Evolutionary conservation across 139 green algal genomes (phyloP).

Genomic region (Closterium sp.): DNA sequence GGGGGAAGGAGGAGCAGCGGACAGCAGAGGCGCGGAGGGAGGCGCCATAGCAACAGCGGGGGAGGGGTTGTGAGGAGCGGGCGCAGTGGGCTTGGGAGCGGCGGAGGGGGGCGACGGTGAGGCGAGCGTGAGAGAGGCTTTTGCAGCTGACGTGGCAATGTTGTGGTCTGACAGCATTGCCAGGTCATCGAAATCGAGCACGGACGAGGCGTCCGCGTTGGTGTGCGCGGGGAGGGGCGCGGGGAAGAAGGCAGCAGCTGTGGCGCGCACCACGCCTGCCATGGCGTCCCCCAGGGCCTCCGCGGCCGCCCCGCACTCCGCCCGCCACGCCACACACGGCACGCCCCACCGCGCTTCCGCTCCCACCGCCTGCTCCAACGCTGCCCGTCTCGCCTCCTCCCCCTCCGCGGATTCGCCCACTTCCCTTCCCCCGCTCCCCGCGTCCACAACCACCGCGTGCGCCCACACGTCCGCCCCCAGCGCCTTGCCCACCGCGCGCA

Average conservation of each 20-base stretch:
- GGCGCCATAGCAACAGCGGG: background rate
- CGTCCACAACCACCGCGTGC: background rate
- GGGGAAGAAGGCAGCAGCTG: background rate
- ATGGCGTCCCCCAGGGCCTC: background rate
- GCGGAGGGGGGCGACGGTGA: background rate
- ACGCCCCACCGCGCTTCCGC: background rate
- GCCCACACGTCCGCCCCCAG: background rate
- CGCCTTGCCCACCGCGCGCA: background rate
- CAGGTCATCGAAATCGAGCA: background rate
- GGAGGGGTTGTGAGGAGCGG: background rate
- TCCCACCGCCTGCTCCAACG: background rate
- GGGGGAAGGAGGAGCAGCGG: background rate
- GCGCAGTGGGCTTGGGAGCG: background rate
- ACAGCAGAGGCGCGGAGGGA: background rate
- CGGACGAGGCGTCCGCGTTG: background rate
- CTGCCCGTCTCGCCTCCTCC: background rate
- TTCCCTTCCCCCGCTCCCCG: background rate
- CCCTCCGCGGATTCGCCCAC: no score
- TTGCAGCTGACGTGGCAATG: background rate
- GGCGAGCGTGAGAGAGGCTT: background rate
- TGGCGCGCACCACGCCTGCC: background rate
- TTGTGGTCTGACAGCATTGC: background rate
- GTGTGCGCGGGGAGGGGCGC: background rate
- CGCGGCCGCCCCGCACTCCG: background rate
- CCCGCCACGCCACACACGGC: background rate